Base-by-base conservation (phyloP, 1,284 basidiomycete species). In the Phylloboletellus chloephorus region DNA sequence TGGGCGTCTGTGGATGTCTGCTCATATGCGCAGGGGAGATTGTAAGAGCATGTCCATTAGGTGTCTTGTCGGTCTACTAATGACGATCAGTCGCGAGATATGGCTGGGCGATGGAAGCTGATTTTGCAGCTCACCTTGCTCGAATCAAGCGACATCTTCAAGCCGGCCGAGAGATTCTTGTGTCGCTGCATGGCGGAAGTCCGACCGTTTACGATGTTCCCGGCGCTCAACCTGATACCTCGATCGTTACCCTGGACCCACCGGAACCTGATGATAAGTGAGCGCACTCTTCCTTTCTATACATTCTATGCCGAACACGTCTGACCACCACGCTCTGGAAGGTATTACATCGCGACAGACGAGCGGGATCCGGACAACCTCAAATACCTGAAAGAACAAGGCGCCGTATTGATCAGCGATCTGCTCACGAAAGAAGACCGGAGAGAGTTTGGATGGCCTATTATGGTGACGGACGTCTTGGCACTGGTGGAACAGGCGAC, bases 291-390 rank as follows among this genome's bases (percentile, higher is more conserved):
- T 7, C 7, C 8, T 16, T 25, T 16, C 3, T 20, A 7, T 7
- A 10, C 9, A 2, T 5, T 13, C 3, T 2, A 7, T 5, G 20
- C 31, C 16, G 19, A 29, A 4, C 30, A 30, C 7, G n/a, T 4
- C 31, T 35, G n/a, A 23, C 13, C 15, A 23, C 3, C 20, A n/a
- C n/a, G n/a, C n/a, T 12, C 15, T 12, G 17, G 56, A 31, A 64
- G 71, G 17, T 73, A 66, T 49, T 74, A 68, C 50, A 57, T 74
- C 13, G 72, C 73, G 1, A 73, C 72, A 7, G 73, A 73, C 39
- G 73, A 74, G 42, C 64, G 68, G 13, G 56, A 64, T 39, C 51
- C 57, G 0, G 48, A 50, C 0, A 62, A 61, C 7, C 52, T 74
- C 11, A 22, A 55, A 4, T 63, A 64, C 45, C 56, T 72, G 19